Conservation (phyloP, 2,329 filamentous ascomycete genomes). For the Colletotrichum liaoningense region DNA sequence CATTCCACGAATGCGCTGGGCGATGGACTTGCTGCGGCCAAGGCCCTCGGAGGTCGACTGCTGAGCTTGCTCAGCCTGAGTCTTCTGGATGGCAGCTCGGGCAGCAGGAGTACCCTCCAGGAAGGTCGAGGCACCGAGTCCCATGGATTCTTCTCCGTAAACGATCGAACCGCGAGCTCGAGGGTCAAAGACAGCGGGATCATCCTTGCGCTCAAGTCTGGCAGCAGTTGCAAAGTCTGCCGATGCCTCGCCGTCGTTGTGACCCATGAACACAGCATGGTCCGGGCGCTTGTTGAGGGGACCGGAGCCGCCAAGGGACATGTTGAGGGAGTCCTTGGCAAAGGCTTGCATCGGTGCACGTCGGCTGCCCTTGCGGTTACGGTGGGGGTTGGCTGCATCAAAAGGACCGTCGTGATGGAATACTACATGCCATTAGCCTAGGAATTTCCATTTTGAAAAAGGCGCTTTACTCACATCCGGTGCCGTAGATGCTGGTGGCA, state of each 20-base stretch:
- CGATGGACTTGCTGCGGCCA: conserved; percentile 92
- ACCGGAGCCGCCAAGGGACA: conserved; percentile 87
- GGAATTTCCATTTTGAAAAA: neutral
- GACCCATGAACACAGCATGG: conserved; percentile 87
- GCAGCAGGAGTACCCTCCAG: conserved; percentile 93
- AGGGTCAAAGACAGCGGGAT: conserved; percentile 74
- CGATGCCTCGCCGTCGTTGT: conserved; percentile 84
- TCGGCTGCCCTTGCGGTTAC: conserved; percentile 85
- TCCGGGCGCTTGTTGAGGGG: conserved; percentile 86
- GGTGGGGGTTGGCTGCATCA: conserved; percentile 94
- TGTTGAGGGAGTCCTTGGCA: conserved; percentile 91
- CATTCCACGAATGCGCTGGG: conserved; percentile 89
- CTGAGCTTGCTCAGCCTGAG: conserved; percentile 76
- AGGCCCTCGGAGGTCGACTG: conserved; percentile 68
- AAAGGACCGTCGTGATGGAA: conserved; percentile 99
- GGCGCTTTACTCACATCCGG: conserved; percentile 75
- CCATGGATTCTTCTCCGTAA: conserved; percentile 85
- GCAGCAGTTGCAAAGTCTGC: conserved; percentile 72
- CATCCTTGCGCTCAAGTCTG: conserved; percentile 46
- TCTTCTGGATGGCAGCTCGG: conserved; percentile 79
- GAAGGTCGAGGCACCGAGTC: conserved; percentile 94
- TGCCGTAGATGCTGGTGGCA: conserved; percentile 94
- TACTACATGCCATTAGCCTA: conserved; percentile 62
- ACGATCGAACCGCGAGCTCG: conserved; percentile 75
- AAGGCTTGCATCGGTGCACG: conserved; percentile 97